Conservation (phyloP, 495 filamentous ascomycete genomes). For the Echria macrotheca region DNA sequence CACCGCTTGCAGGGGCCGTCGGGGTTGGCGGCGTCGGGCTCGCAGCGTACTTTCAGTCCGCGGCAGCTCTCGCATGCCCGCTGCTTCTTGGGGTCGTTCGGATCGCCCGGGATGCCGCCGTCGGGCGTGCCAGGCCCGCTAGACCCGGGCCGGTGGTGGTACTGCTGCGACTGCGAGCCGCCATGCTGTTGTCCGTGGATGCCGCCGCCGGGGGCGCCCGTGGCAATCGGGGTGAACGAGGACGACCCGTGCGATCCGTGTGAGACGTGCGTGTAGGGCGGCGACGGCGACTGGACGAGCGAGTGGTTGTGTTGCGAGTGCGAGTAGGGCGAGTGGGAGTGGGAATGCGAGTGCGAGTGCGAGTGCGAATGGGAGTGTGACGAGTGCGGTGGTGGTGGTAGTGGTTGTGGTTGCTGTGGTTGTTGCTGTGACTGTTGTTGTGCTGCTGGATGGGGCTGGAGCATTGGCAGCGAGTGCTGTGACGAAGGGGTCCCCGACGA, state of each 20-base stretch:
- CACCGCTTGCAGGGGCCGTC: conserved; percentile 76
- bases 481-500: background rate
- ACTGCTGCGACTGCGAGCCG: conserved; percentile 1
- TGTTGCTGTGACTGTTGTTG: conserved; percentile 5
- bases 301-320: conserved; percentile 6
- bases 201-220: background rate
- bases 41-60: conserved; percentile 84
- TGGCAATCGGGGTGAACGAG: conserved; percentile 4
- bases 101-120: conserved; percentile 25
- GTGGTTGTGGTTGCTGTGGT: conserved; percentile 7
- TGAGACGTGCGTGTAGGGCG: conserved; percentile 6
- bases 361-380: background rate
- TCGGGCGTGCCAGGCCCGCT: conserved; percentile 12
- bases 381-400: background rate
- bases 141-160: conserved; percentile 2
- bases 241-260: conserved; percentile 5
- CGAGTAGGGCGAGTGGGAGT: background rate
- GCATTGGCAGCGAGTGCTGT: background rate
- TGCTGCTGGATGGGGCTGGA: background rate
- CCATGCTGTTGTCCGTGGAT: conserved; percentile 7
- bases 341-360: background rate
- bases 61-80: conserved; percentile 94
- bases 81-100: conserved; percentile 64
- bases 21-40: conserved; percentile 59
- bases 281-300: conserved; percentile 3